These are phyloP conservation scores for Backusella australiensis DNA, from an alignment of 192 early-diverging fungal species.

Conservation along the genomic window DNA sequence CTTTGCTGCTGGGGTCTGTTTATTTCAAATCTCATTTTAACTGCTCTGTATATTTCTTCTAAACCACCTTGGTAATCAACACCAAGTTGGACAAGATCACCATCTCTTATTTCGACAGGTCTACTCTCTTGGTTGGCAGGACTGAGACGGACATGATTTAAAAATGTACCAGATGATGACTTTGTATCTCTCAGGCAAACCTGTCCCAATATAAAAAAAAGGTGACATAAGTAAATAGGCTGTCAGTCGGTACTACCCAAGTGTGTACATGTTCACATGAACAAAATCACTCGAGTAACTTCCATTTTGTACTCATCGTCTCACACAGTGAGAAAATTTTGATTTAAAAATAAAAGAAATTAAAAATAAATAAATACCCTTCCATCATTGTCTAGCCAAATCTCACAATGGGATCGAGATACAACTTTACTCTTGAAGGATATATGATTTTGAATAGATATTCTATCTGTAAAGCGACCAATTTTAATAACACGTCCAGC, in stretches of 20 bases:
- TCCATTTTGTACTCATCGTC: neutral
- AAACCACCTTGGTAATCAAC: slow-evolving; percentile 85
- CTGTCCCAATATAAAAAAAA: slow-evolving; percentile 33
- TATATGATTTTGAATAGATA: slow-evolving; percentile 56
- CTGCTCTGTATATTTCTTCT: slow-evolving; percentile 85
- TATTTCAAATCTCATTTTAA: slow-evolving; percentile 70
- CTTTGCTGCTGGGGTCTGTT: slow-evolving; percentile 51
- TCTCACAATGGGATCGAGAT: slow-evolving; percentile 79
- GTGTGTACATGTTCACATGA: neutral
- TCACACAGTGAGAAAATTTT: neutral
- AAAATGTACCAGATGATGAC: slow-evolving; percentile 87
- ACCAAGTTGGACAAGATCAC: slow-evolving; percentile 85
- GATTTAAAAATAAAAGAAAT: slow-evolving; percentile 4
- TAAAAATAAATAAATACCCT: slow-evolving; percentile 27
- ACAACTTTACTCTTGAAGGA: slow-evolving; percentile 85
- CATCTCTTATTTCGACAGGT: slow-evolving; percentile 70
- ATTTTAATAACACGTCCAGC: slow-evolving; percentile 55
- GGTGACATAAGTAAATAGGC: slow-evolving; percentile 3
- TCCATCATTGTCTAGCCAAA: slow-evolving; percentile 74
- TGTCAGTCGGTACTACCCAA: slow-evolving; percentile 6
- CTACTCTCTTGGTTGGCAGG: slow-evolving; percentile 76
- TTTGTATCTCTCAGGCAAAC: slow-evolving; percentile 82
- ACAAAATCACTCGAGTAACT: neutral
- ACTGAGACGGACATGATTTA: slow-evolving; percentile 84
- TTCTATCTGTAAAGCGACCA: slow-evolving; percentile 59